phyloP scores from a whole-genome alignment of 2,329 filamentous ascomycete genomes.

The Penicillium glabrum region DNA sequence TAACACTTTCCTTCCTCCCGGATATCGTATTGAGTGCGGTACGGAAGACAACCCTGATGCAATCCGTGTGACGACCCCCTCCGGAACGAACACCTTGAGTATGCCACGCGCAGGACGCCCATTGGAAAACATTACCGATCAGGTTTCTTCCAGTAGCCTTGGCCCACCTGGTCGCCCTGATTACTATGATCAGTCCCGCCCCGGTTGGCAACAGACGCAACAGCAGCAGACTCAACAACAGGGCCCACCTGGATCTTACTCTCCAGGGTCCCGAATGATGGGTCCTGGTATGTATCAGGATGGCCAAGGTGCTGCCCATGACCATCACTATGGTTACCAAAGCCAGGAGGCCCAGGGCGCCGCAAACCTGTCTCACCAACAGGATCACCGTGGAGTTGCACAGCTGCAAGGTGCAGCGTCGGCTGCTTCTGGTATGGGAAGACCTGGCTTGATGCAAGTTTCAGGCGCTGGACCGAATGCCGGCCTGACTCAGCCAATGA shows the following conservation, averaged over 20 bases:
- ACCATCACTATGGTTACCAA: slow-evolving; percentile 45
- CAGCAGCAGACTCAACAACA: slow-evolving; percentile 34
- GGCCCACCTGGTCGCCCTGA: slow-evolving; percentile 35
- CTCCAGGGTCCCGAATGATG: slow-evolving; percentile 41
- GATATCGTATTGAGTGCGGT: slow-evolving; percentile 95
- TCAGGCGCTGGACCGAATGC: slow-evolving; percentile 46
- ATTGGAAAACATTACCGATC: slow-evolving; percentile 34
- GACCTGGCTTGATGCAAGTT: slow-evolving; percentile 52
- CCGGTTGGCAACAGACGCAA: slow-evolving; percentile 40
- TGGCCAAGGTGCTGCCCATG: slow-evolving; percentile 40
- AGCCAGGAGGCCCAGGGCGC: slow-evolving; percentile 49
- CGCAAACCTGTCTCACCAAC: slow-evolving; percentile 55
- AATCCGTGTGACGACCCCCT: slow-evolving; percentile 94
- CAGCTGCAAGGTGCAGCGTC: slow-evolving; percentile 66
- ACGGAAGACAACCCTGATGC: slow-evolving; percentile 92
- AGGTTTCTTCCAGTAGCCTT: slow-evolving; percentile 32
- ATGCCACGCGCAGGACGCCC: slow-evolving; percentile 54
- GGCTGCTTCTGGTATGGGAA: slow-evolving; percentile 52
- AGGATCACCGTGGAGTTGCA: slow-evolving; percentile 65
- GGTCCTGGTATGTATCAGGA: slow-evolving; percentile 37
- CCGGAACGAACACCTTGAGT: slow-evolving; percentile 92
- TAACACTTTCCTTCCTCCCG: slow-evolving; percentile 94
- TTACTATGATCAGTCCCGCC: slow-evolving; percentile 42
- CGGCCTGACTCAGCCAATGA: slow-evolving; percentile 53
- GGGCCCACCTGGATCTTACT: slow-evolving; percentile 38